Evolutionary conservation across 1,284 basidiomycete species (phyloP).

Genomic region (Irpex rosettiformis): DNA sequence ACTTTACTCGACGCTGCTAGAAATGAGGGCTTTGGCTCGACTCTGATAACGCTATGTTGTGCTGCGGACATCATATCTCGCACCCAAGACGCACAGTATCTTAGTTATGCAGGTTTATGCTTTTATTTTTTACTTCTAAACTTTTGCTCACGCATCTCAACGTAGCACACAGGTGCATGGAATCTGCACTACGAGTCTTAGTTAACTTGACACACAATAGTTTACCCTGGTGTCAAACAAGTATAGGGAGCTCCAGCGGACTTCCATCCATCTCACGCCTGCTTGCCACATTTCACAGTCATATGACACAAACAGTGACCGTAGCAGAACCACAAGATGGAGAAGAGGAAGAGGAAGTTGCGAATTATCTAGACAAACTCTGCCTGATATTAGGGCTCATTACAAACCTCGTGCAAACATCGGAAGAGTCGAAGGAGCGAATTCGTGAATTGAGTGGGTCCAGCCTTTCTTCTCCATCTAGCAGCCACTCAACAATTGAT

Average conservation of each 20-base stretch:
- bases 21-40: conserved; percentile 31
- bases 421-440: conserved; percentile 40
- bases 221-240: conserved; percentile 45
- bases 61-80: conserved; percentile 31
- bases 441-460: conserved; percentile 47
- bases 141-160: conserved; percentile 10
- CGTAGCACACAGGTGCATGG: conserved; percentile 46
- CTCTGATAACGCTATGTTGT: conserved; percentile 46
- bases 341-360: conserved; percentile 19
- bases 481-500: conserved; percentile 10
- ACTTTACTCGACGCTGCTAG: conserved; percentile 17
- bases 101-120: conserved; percentile 4
- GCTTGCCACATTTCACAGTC: conserved; percentile 34
- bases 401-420: conserved; percentile 66
- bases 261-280: conserved; percentile 45
- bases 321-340: conserved; percentile 16
- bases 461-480: background rate
- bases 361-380: conserved; percentile 53
- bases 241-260: conserved; percentile 41
- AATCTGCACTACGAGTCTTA: conserved; percentile 57
- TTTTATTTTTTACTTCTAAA: conserved; percentile 1
- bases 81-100: conserved; percentile 20
- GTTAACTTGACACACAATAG: conserved; percentile 67
- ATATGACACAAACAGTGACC: conserved; percentile 14
- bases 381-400: conserved; percentile 69